phyloP scores from a whole-genome alignment of 805 yeast genomes.

The Clavispora phyllophila region DNA sequence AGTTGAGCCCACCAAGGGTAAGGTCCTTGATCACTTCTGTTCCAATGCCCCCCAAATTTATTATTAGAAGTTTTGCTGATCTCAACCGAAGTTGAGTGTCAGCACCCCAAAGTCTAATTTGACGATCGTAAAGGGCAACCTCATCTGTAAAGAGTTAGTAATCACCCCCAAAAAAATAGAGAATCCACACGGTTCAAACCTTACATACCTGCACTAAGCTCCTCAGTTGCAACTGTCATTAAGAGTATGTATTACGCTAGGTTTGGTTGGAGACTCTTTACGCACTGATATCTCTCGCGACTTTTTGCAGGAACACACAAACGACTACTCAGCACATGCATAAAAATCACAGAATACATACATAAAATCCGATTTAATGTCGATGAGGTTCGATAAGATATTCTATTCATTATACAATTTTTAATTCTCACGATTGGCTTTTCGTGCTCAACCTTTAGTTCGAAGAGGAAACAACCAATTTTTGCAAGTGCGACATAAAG shows the following conservation, averaged over 20 bases:
- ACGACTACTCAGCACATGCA: too few species aligned
- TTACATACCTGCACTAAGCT: constrained; percentile 4
- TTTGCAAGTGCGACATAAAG: constrained; percentile 91
- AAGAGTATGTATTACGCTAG: not conserved
- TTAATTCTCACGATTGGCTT: not conserved
- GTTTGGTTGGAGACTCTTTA: not conserved
- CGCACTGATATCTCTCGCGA: not conserved
- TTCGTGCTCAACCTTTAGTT: constrained; percentile 15
- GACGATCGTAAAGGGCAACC: constrained; percentile 89
- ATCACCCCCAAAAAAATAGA: too few species aligned
- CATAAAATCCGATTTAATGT: too few species aligned
- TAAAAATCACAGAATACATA: too few species aligned
- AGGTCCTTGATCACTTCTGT: constrained; percentile 80
- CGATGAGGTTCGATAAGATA: not conserved
- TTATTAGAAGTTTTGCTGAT: constrained; percentile 61
- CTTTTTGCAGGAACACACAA: not conserved
- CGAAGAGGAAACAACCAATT: constrained; percentile 65
- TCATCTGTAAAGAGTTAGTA: constrained; percentile 47
- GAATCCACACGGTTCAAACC: too few species aligned
- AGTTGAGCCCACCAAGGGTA: constrained; percentile 83
- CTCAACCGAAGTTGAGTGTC: constrained; percentile 81
- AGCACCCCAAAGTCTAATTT: constrained; percentile 92
- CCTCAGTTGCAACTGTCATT: not conserved
- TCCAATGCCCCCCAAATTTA: constrained; percentile 74
- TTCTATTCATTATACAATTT: not conserved